These are phyloP conservation scores for Babesia gibsoni DNA, from an alignment of 169 alveolate genomes.

Conservation along the genomic window DNA sequence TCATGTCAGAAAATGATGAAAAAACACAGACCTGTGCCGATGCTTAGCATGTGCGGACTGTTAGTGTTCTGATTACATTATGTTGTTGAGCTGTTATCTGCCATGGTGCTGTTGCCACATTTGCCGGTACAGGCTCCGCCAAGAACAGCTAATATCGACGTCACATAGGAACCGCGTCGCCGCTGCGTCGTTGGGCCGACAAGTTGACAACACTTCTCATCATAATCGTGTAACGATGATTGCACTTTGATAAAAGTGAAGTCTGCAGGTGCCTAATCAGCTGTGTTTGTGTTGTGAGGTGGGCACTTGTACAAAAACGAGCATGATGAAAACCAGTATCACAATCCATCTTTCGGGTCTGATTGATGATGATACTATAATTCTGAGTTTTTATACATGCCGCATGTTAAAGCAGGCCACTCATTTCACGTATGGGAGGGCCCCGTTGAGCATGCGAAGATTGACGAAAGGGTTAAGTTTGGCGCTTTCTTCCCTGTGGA, in stretches of 20 bases:
- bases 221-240: conserved; percentile 31
- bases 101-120: conserved; percentile 48
- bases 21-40: conserved; percentile 68
- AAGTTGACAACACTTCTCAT: conserved; percentile 32
- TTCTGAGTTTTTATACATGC: conserved; percentile 15
- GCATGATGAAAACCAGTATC: conserved; percentile 31
- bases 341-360: conserved; percentile 69
- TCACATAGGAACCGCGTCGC: conserved; percentile 67
- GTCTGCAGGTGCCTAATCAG: conserved; percentile 50
- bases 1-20: conserved; percentile 16
- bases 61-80: conserved; percentile 7
- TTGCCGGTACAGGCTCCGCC: conserved; percentile 52
- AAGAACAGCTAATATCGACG: conserved; percentile 58
- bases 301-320: conserved; percentile 20
- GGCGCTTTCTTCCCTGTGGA: conserved; percentile 26
- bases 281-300: conserved; percentile 8
- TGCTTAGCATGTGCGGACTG: conserved; percentile 44
- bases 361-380: conserved; percentile 47
- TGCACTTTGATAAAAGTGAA: conserved; percentile 34
- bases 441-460: conserved; percentile 67
- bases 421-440: conserved; percentile 16
- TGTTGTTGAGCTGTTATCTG: conserved; percentile 54
- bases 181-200: conserved; percentile 59
- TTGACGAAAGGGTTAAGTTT: conserved; percentile 63
- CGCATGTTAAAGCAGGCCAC: conserved; percentile 66